Evolutionary conservation across 352 stramenopile genomes (phyloP), one percentile per base, ranked within the genome.

Genomic region (Pythium aristosporum): DNA sequence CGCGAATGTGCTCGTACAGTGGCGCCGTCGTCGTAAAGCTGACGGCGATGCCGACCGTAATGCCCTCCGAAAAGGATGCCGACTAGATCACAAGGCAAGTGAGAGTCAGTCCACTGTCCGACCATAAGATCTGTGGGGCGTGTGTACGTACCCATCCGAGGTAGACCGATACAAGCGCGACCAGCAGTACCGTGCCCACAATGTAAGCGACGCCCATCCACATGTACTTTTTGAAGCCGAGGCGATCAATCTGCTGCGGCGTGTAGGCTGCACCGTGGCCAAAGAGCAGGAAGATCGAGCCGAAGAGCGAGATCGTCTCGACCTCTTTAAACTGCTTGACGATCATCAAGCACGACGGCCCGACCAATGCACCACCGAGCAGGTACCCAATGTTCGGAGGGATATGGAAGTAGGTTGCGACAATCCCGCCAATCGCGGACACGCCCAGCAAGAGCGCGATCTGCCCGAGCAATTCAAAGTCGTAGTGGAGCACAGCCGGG

Each of bases 271-370:
- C 84, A 32, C 87, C 87, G 61, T 96, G 87, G n/a, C 87, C 87
- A 67, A 98, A 98, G 2, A 98, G 72, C 43, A 98, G 67, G 61
- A 98, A 98, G 34, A 98, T 89, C 3, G 88, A 96, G 15, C 93
- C 93, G 64, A 98, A 98, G 28, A 98, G 86, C 36, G 90, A 96
- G 57, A 98, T 87, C 1, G 92, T 98, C 65, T 97, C 88, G 18
- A 98, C 92, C 63, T 97, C 86, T 55, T 94, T 92, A 67, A 96
- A 95, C 30, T 96, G 74, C 37, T 81, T 75, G 25, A 97, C 89
- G 18, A 96, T 58, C 5, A 82, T 86, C 15, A 96, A 68, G 46
- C 92, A 96, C 25, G 87, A 96, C 16, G 92, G 92, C 20, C 92
- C 92, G 5, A 98, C 88, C 2, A 98, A 68, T 32, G 93, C 90